Conservation (phyloP, 805 yeast genomes). For the Candida khao-thaluensis region DNA sequence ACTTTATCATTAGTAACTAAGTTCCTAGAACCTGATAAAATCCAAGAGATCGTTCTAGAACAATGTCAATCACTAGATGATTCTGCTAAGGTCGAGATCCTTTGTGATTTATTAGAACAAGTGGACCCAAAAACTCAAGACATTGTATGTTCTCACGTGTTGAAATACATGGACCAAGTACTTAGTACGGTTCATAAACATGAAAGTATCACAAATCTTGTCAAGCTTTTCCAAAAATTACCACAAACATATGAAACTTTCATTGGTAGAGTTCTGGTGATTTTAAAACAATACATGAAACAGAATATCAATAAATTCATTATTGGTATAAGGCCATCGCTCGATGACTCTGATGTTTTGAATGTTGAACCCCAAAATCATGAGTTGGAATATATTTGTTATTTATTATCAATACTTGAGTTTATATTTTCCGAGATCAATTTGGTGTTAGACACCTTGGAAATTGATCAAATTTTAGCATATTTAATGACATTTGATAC, state of each 20-base stretch:
- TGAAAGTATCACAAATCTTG: conserved; percentile 12
- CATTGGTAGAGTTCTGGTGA: conserved; percentile 2
- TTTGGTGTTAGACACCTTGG: not conserved
- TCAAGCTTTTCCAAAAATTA: conserved; percentile 17
- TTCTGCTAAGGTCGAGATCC: conserved; percentile 19
- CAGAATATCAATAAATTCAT: conserved; percentile 16
- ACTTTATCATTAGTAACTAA: conserved; percentile 24
- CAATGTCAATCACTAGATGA: conserved; percentile 18
- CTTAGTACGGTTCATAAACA: conserved; percentile 5
- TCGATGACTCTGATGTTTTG: conserved; percentile 3
- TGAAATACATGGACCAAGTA: conserved; percentile 9
- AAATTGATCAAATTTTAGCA: conserved; percentile 9
- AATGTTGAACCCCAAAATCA: conserved; percentile 1
- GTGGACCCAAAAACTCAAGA: conserved; percentile 15
- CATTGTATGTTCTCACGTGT: conserved; percentile 1
- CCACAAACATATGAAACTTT: conserved; percentile 18
- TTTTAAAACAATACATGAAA: conserved; percentile 12
- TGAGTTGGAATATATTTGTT: conserved; percentile 16
- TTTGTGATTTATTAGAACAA: conserved; percentile 28
- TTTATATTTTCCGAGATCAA: conserved; percentile 26
- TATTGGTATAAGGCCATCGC: conserved; percentile 15
- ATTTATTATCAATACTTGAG: conserved; percentile 39
- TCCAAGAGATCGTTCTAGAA: conserved; percentile 21
- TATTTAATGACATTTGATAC: conserved; percentile 37
- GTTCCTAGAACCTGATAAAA: conserved; percentile 22